These are phyloP conservation scores for Volvariella surrecta DNA, from an alignment of 1,284 basidiomycete genomes.

Conservation along the genomic window DNA sequence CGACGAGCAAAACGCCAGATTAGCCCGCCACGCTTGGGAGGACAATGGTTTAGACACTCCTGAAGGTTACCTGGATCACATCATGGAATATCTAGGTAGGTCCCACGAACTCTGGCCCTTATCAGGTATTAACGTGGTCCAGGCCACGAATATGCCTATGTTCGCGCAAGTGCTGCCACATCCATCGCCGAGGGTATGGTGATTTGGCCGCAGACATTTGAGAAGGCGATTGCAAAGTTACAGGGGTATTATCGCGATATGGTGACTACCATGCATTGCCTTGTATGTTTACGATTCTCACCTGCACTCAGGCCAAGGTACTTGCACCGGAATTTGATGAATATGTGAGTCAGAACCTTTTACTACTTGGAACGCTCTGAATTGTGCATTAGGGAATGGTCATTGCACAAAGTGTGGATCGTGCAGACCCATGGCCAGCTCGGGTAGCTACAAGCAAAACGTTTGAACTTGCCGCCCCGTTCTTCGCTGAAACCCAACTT, in stretches of 20 bases:
- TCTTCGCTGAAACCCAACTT: slow-evolving; percentile 59
- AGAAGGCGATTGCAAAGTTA: slow-evolving; percentile 38
- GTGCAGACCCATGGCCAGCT: slow-evolving; percentile 87
- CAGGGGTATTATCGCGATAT: slow-evolving; percentile 80
- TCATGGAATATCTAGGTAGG: slow-evolving; percentile 70
- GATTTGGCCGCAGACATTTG: slow-evolving; percentile 65
- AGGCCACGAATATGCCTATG: slow-evolving; percentile 81
- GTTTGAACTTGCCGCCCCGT: slow-evolving; percentile 65
- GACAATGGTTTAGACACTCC: slow-evolving; percentile 93
- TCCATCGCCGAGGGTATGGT: slow-evolving; percentile 77
- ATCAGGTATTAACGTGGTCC: slow-evolving; percentile 1
- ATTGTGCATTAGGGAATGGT: slow-evolving; percentile 73
- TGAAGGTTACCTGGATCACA: slow-evolving; percentile 55
- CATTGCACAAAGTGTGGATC: slow-evolving; percentile 82
- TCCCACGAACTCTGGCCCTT: slow-evolving; percentile 4
- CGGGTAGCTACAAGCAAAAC: slow-evolving; percentile 73
- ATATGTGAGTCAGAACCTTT: slow-evolving; percentile 49
- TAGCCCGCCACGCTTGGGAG: slow-evolving; percentile 87
- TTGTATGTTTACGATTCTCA: slow-evolving; percentile 5
- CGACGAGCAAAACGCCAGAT: slow-evolving; percentile 84
- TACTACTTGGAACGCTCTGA: slow-evolving; percentile 1
- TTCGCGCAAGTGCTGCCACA: slow-evolving; percentile 65
- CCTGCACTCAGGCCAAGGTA: slow-evolving; percentile 56
- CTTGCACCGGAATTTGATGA: slow-evolving; percentile 86
- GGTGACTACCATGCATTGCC: slow-evolving; percentile 30